phyloP scores from a whole-genome alignment of 2,329 filamentous ascomycete species.

The Pyricularia grisea region DNA sequence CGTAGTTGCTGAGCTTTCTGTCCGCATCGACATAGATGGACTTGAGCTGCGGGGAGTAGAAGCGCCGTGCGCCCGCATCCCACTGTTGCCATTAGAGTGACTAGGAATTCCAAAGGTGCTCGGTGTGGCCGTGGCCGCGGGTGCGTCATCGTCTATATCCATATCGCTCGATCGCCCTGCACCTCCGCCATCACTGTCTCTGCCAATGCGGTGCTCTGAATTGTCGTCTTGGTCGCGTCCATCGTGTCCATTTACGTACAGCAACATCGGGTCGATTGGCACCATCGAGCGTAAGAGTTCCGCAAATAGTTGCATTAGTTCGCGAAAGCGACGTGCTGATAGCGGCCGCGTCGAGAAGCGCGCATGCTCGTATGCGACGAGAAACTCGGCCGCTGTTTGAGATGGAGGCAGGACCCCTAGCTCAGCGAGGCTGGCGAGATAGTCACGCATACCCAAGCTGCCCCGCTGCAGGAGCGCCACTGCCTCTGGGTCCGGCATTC shows the following conservation, averaged over 20 bases:
- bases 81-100: background rate
- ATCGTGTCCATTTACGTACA: constrained; percentile 23
- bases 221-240: constrained; percentile 18
- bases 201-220: background rate
- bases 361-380: constrained; percentile 71
- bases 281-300: constrained; percentile 70
- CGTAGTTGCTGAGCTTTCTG: constrained; percentile 7
- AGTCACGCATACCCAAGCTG: constrained; percentile 69
- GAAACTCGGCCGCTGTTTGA: constrained; percentile 47
- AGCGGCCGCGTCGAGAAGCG: constrained; percentile 69
- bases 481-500: constrained; percentile 53
- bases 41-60: constrained; percentile 6
- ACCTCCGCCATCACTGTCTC: constrained; percentile 2
- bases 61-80: background rate
- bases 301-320: constrained; percentile 78
- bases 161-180: constrained; percentile 21
- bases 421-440: constrained; percentile 60
- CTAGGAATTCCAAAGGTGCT: constrained; percentile 13
- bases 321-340: constrained; percentile 60
- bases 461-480: constrained; percentile 62
- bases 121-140: constrained; percentile 25
- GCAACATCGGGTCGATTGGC: constrained; percentile 43
- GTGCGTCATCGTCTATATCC: constrained; percentile 36
- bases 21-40: constrained; percentile 3
- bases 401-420: constrained; percentile 49